Conservation (phyloP, 73 alveolate species). For the Paramecium sonneborni region DNA sequence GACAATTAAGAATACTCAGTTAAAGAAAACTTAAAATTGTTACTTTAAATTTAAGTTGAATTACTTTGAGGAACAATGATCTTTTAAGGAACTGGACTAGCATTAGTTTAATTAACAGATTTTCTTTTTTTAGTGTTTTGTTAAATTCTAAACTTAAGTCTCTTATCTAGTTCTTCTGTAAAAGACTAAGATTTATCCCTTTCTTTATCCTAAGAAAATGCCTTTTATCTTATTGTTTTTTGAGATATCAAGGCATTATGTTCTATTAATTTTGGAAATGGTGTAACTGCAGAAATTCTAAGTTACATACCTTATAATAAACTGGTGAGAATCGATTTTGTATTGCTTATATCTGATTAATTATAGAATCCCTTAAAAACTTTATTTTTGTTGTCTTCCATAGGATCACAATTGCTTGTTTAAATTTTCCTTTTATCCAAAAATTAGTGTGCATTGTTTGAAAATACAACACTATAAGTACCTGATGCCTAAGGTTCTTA, state of each 20-base stretch:
- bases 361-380: neutral
- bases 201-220: neutral
- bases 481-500: neutral
- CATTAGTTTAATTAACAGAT: neutral
- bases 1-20: conserved; percentile 24
- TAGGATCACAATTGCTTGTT: neutral
- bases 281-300: neutral
- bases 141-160: neutral
- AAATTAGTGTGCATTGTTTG: neutral
- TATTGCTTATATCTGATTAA: neutral
- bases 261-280: neutral
- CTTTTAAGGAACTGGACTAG: conserved; percentile 3
- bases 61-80: neutral
- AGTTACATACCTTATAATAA: conserved; percentile 43
- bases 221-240: neutral
- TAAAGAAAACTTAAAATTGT: neutral
- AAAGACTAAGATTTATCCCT: conserved; percentile 32
- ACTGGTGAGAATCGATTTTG: neutral
- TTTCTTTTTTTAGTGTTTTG: neutral
- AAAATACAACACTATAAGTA: neutral
- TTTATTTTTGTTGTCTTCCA: neutral
- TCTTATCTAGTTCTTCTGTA: neutral
- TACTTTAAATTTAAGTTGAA: neutral
- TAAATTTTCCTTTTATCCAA: neutral
- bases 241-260: neutral